Evolutionary conservation across 2,329 filamentous ascomycete genomes (phyloP).

Genomic region (Grosmannia serpens): DNA sequence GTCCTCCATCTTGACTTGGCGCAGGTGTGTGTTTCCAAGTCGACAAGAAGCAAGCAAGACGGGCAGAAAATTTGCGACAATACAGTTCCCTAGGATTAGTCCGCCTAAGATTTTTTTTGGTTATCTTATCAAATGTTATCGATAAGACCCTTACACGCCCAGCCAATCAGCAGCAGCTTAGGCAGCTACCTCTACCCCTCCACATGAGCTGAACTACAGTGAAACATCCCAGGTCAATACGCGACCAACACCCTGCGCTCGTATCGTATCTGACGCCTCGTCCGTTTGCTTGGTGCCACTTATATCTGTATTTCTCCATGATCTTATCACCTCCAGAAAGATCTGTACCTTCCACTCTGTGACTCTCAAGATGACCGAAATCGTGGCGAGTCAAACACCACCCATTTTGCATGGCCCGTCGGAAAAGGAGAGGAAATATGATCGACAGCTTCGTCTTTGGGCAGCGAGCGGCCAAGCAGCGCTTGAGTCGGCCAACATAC

Average conservation of each 20-base stretch:
- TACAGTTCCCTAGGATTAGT: neutral
- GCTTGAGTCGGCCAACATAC: constrained; percentile 81
- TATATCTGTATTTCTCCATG: neutral
- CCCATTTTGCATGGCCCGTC: constrained; percentile 40
- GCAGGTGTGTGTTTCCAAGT: neutral
- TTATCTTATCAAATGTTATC: constrained; percentile 8
- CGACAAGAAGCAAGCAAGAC: neutral
- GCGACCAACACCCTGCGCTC: neutral
- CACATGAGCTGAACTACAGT: neutral
- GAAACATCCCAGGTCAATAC: neutral
- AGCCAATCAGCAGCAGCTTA: neutral
- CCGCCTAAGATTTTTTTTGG: constrained; percentile 3
- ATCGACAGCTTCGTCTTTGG: constrained; percentile 91
- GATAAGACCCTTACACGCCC: neutral
- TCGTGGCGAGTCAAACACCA: constrained; percentile 32
- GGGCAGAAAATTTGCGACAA: constrained; percentile 7
- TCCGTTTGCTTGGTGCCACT: neutral
- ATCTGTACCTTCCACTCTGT: neutral
- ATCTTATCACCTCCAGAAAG: neutral
- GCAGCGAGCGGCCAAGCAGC: constrained; percentile 84
- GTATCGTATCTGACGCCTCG: neutral
- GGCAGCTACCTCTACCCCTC: neutral
- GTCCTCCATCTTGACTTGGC: constrained; percentile 55
- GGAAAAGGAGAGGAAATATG: constrained; percentile 69
- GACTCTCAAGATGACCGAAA: constrained; percentile 28